phyloP scores from a whole-genome alignment of 2,329 filamentous ascomycete genomes.

The Talaromyces sp. region DNA sequence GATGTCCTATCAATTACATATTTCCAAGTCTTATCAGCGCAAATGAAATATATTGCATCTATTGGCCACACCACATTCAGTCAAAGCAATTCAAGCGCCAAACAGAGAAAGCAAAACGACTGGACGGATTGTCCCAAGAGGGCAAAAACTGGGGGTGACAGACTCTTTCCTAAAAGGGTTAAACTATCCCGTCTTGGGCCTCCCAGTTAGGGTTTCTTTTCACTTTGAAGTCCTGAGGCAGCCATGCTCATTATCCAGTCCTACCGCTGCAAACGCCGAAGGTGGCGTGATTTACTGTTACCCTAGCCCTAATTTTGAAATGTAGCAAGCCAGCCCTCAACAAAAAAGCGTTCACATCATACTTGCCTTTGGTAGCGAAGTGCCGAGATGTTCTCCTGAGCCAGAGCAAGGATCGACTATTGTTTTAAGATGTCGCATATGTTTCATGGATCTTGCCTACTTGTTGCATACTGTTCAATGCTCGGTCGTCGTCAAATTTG shows the following conservation, averaged over 20 bases:
- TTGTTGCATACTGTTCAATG: not conserved
- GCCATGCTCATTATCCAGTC: not conserved
- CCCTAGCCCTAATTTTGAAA: slow-evolving; percentile 6
- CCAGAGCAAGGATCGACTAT: not conserved
- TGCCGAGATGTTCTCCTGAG: too few species aligned
- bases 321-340: not conserved
- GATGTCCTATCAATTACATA: not conserved
- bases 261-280: not conserved
- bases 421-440: not conserved
- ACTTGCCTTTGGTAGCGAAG: not conserved
- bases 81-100: not conserved
- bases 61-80: not conserved
- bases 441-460: not conserved
- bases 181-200: slow-evolving; percentile 14
- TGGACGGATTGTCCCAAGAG: slow-evolving; percentile 17
- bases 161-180: slow-evolving; percentile 16
- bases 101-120: not conserved
- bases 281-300: not conserved
- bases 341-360: not conserved
- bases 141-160: slow-evolving; percentile 7
- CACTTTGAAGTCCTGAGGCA: slow-evolving; percentile 1
- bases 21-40: not conserved
- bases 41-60: not conserved
- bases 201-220: slow-evolving; percentile 3
- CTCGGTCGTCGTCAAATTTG: not conserved